Base-by-base conservation (phyloP, 805 yeast species). In the Lipomyces sp. region DNA sequence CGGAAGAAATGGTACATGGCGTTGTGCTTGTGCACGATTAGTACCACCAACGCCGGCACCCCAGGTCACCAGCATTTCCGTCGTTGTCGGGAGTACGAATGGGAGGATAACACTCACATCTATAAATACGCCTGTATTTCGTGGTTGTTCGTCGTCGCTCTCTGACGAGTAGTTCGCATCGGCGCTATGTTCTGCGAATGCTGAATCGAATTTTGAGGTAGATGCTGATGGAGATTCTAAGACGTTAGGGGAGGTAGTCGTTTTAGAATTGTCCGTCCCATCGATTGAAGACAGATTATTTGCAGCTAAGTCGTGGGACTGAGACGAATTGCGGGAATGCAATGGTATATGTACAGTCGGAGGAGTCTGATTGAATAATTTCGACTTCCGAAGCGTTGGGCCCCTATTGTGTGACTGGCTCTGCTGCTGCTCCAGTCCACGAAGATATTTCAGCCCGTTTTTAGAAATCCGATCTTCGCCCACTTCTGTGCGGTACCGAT, bases 401-500 rank as follows among this genome's bases (percentile, higher is more conserved):
- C 66, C 58, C 55, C 51, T 54, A 57, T n/a, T 57, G 58, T 56
- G 67, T 15, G 55, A 32, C 59, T 61, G 62, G 56, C 18, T 50
- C 45, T 60, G 69, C 53, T 54, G 66, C 53, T 55, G 57, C 37
- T 76, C 77, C 61, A 79, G 66, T 32, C 76, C 78, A 59, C 79
- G 79, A 42, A 85, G 74, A 70, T 80, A 81, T 54, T 81, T 82
- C 60, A 79, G 81, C 64, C 85, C 78, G n/a, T 77, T 77, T 57
- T 85, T 81, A 7, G 89, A 84, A 57, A 93, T 80, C 69, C 87
- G 88, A 18, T 80, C 80, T 75, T 95, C 99, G 11, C 88, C 86
- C 4, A 92, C 85, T 75, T 95, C 99, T 73, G 92, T 90, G 58
- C 90, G 85, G 78, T 95, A 95, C 72, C 87, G 84, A 69, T 90